Percentiles rank a stretch among this genome's conserved stretches.
Evolutionary conservation across 2,329 filamentous ascomycete species (phyloP).

Genomic region (Dactylella cylindrospora): DNA sequence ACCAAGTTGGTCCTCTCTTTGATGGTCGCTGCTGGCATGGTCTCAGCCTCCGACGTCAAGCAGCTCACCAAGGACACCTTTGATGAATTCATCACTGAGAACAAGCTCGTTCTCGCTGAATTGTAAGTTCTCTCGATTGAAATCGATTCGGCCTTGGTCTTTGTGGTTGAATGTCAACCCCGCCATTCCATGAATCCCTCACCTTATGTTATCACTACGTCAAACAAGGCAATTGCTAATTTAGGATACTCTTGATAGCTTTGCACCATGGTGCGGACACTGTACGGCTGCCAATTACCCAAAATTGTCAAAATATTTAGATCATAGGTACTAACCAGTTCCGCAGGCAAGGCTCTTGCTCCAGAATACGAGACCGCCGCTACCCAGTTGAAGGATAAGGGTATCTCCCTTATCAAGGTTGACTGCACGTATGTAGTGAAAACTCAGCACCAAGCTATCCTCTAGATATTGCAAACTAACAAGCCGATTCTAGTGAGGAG

Average conservation of each 20-base stretch:
- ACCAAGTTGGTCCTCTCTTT: slow-evolving; percentile 34
- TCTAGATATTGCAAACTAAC: slow-evolving; percentile 17
- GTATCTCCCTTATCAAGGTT: slow-evolving; percentile 80
- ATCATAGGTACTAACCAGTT: slow-evolving; percentile 69
- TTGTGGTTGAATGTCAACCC: too few species aligned
- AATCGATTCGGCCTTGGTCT: too few species aligned
- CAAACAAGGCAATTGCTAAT: slow-evolving; percentile 52
- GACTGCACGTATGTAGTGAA: slow-evolving; percentile 45
- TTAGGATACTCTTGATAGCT: slow-evolving; percentile 58
- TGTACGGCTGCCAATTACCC: slow-evolving; percentile 40
- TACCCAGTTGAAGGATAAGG: slow-evolving; percentile 81
- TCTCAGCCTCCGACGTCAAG: slow-evolving; percentile 74
- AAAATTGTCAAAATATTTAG: slow-evolving; percentile 47
- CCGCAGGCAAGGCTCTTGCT: slow-evolving; percentile 76
- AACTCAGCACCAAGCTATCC: neutral
- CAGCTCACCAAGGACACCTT: slow-evolving; percentile 86
- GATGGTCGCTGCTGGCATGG: slow-evolving; percentile 61
- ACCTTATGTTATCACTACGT: neutral
- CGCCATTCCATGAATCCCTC: neutral
- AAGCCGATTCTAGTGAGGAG: slow-evolving; percentile 84
- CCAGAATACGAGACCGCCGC: slow-evolving; percentile 88
- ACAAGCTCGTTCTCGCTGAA: slow-evolving; percentile 90
- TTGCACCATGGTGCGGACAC: slow-evolving; percentile 77
- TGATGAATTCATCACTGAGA: slow-evolving; percentile 76
- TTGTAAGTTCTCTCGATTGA: slow-evolving; percentile 63